Base-by-base conservation (phyloP, 2,329 filamentous ascomycete genomes). In the Cladosporium sphaerospermum region DNA sequence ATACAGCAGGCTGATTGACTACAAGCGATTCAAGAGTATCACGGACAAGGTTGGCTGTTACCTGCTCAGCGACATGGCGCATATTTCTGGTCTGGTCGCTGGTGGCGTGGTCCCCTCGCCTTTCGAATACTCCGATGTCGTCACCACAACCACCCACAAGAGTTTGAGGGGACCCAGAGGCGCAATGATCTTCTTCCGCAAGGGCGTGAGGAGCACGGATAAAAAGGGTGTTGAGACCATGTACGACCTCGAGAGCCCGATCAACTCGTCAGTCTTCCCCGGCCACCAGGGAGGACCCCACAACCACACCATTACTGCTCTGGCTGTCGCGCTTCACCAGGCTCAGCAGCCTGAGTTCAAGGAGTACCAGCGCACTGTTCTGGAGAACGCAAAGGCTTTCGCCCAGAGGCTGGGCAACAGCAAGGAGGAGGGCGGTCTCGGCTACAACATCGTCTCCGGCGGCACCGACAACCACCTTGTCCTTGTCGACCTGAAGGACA, bases 381-480 rank as follows among this genome's bases (percentile, higher is more conserved):
- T 97, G 55, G 80, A 85, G 71, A 99, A 99, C 70, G 88, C 93
- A 47, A 89, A 96, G 73, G 85, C 91, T 3, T 84, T 97, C 44
- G 89, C 88, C 28, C 77, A 79, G 51, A 78, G 84, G 11, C 73
- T 88, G 23, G 81, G 83, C 56, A 78, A 80, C 28, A 67, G 77
- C 53, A 89, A 91, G 70, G 83, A 85, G 64, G 87, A 86, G 68
- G 87, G 86, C 53, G 85, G 84, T 2, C 78, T 91, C 10, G 88
- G 86, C 43, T 95, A 96, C 78, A 88, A 85, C 68, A 82, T 99
- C 57, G 93, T 99, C 57, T 88, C 87, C 53, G 91, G 89, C 63
- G 93, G 93, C 61, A 99, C 93, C 23, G 93, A 99, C 75, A 97
- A 96, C 77, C 93, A 99, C 74, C 85, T 99, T 59, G 88, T 99